Evolutionary conservation across 2,329 filamentous ascomycete genomes (phyloP), one percentile per base, ranked within the genome.

Genomic region (Cercospora sp.): DNA sequence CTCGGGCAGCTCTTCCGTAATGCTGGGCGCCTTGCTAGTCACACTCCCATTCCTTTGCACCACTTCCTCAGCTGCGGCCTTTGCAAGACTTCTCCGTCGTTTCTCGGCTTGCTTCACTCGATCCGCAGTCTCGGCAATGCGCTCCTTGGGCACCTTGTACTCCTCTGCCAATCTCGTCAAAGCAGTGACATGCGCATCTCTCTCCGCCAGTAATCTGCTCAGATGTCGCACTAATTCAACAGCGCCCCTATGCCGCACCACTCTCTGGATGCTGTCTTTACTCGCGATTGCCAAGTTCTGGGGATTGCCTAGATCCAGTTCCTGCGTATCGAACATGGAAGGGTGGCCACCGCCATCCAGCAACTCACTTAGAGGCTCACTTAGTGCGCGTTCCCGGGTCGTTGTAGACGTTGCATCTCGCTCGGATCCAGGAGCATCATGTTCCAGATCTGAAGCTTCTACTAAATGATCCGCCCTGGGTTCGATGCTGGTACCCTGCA

Each of bases 141-240:
- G 69, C 20, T 73, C 70, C 18, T 65, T 48, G 4, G 76, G 76
- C 8, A 78, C 71, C 16, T 75, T 75, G 61, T 75, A 77, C 64
- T 78, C 76, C 63, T 78, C 74, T 10, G 74, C 75, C 18, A 78
- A 63, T 8, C 75, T 71, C 28, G 73, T 77, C 60, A 78, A 67
- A 10, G 76, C 76, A 12, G 76, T 78, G 23, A 78, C 74, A 66
- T 77, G 75, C 9, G 76, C 76, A 72, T 78, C 76, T 26, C 76
- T 68, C 68, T 77, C 73, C 13, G 76, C 76, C 20, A 78, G 68
- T 31, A 76, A 64, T 8, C 67, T 68, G 7, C 75, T 70, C 51
- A 78, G 64, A 42, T 75, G 70, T 30, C 73, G 66, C n/a, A 77
- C 72, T 9, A 78, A 67, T 6, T 72, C 70, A 30, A 74, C 71